These are phyloP conservation scores for Neopestalotiopsis sp. DNA, from an alignment of 2,329 filamentous ascomycete genomes.

Conservation along the genomic window DNA sequence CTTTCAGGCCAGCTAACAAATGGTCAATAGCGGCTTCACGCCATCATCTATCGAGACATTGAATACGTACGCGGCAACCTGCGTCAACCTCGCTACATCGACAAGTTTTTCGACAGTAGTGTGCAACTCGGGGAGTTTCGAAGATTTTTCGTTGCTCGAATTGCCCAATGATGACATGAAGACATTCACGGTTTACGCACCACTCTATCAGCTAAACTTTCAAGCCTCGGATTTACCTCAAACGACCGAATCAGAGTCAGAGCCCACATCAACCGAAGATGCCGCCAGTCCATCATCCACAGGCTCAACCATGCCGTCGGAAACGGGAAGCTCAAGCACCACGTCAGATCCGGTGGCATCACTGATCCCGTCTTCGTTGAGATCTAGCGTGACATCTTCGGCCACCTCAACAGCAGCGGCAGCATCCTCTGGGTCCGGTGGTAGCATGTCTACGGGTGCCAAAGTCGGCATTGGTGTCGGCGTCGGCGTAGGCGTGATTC, in stretches of 20 bases:
- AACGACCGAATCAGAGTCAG: neutral
- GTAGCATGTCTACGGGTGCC: constrained; percentile 2
- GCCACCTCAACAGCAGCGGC: neutral
- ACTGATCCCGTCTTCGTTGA: constrained; percentile 9
- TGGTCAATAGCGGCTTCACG: constrained; percentile 6
- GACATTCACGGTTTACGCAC: constrained; percentile 11
- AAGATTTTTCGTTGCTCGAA: constrained; percentile 13
- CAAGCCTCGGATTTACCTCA: constrained; percentile 2
- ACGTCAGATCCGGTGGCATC: constrained; percentile 17
- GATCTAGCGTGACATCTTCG: constrained; percentile 14
- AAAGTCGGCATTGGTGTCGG: constrained; percentile 17
- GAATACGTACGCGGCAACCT: constrained; percentile 16
- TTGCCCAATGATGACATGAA: constrained; percentile 16
- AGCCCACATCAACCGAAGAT: neutral
- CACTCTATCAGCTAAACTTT: constrained; percentile 13
- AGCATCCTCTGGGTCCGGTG: neutral
- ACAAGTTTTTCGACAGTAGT: constrained; percentile 15
- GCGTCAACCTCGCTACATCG: constrained; percentile 11
- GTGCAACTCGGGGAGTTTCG: constrained; percentile 10
- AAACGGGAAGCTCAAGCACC: neutral
- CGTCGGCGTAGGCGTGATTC: constrained; percentile 5
- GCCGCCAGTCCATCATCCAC: constrained; percentile 12
- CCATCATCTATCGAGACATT: constrained; percentile 1
- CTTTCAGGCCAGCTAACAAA: neutral
- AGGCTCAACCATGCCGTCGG: neutral